These are phyloP conservation scores for Massariosphaeria phaeospora DNA, from an alignment of 495 filamentous ascomycete species.

Conservation along the genomic window DNA sequence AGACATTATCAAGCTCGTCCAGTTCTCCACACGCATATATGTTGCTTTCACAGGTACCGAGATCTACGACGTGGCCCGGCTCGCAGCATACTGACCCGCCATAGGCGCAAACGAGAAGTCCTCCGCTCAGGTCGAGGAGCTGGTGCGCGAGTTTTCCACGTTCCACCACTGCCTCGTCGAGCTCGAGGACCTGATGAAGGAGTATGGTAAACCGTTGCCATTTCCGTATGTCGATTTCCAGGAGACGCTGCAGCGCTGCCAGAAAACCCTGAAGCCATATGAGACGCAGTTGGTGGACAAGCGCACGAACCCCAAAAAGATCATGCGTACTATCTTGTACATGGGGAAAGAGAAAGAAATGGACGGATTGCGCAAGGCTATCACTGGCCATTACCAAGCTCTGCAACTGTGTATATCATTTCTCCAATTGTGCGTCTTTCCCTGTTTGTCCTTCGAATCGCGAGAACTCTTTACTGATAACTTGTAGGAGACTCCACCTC, in stretches of 20 bases:
- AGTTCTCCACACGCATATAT: slow-evolving; percentile 22
- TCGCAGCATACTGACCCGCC: not conserved
- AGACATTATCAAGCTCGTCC: slow-evolving; percentile 23
- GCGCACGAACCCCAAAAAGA: slow-evolving; percentile 14
- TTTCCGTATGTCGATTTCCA: slow-evolving; percentile 22
- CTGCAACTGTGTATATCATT: slow-evolving; percentile 24
- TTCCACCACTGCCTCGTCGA: slow-evolving; percentile 25
- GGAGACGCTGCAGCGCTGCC: slow-evolving; percentile 20
- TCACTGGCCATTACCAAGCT: slow-evolving; percentile 21
- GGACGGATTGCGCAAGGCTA: slow-evolving; percentile 14
- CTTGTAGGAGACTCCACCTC: slow-evolving; percentile 15
- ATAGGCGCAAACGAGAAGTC: slow-evolving; percentile 29
- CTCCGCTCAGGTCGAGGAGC: slow-evolving; percentile 15
- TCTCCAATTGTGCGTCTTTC: slow-evolving; percentile 16
- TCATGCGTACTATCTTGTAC: slow-evolving; percentile 19
- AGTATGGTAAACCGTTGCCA: slow-evolving; percentile 25
- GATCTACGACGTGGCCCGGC: too few relatives aligned
- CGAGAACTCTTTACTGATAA: not conserved
- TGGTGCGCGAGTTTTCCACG: slow-evolving; percentile 17
- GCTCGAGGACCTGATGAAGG: slow-evolving; percentile 22
- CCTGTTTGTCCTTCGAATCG: not conserved
- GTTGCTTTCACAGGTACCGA: slow-evolving; percentile 24
- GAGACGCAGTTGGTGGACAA: slow-evolving; percentile 17
- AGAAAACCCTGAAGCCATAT: slow-evolving; percentile 25
- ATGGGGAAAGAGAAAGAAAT: slow-evolving; percentile 27